Evolutionary conservation across 257 asterid genomes (phyloP).

Genomic region (Solanum dulcamara): DNA sequence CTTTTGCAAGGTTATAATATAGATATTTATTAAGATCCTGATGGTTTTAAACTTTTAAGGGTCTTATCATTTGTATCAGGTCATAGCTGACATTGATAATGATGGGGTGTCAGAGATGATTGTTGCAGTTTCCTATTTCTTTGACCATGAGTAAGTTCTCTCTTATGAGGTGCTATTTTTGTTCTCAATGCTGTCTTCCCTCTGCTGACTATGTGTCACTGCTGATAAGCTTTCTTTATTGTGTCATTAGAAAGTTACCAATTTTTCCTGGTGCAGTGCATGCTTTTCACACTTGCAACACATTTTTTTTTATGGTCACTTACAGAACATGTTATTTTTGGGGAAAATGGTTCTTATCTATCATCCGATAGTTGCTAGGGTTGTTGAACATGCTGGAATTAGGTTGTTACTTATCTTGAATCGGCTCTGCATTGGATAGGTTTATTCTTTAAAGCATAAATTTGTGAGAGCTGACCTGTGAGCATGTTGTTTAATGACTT

Average conservation of each 20-base stretch:
- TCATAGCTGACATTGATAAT: slow-evolving; percentile 93
- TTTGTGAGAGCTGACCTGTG: neutral
- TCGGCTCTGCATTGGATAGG: neutral
- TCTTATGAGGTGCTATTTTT: neutral
- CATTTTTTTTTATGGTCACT: neutral
- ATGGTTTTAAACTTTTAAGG: neutral
- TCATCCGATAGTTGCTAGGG: neutral
- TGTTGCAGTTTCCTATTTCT: slow-evolving; percentile 97
- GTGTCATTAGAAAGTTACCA: neutral
- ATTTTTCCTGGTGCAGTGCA: neutral
- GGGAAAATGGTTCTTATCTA: neutral
- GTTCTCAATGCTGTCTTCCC: neutral
- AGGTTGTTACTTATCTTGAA: neutral
- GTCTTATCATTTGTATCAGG: slow-evolving; percentile 33
- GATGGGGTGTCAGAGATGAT: slow-evolving; percentile 95
- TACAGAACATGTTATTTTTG: neutral
- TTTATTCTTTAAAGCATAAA: neutral
- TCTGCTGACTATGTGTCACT: neutral
- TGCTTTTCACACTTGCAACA: neutral
- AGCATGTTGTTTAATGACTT: neutral
- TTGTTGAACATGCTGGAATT: neutral
- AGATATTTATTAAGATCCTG: neutral
- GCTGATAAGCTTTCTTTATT: neutral
- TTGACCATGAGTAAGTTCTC: slow-evolving; percentile 83
- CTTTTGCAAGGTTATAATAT: neutral